Evolutionary conservation across 805 yeast species (phyloP).

Genomic region (Hermanozyma aechmeae): DNA sequence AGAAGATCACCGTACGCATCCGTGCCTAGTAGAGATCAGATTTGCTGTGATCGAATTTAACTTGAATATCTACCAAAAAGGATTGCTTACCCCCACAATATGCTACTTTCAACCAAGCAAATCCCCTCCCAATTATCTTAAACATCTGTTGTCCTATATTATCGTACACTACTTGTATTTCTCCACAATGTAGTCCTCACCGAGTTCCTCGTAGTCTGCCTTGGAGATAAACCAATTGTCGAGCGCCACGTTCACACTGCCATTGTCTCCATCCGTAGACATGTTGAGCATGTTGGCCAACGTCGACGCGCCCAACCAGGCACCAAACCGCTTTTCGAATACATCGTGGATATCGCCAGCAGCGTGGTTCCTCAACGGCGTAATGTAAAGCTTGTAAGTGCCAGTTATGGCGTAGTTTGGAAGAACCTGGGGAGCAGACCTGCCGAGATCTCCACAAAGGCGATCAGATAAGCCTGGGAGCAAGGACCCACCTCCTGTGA

Average conservation of each 20-base stretch:
- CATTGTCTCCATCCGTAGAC: constrained; percentile 13
- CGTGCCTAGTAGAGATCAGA: no score
- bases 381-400: constrained; percentile 11
- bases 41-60: no score
- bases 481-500: constrained; percentile 54
- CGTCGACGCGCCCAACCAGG: constrained; percentile 70
- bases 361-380: constrained; percentile 15
- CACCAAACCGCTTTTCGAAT: constrained; percentile 48
- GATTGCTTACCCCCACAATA: no score
- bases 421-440: constrained; percentile 32
- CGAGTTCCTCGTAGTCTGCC: constrained; percentile 58
- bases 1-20: no score
- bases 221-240: constrained; percentile 50
- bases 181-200: constrained; percentile 37
- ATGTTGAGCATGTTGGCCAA: constrained; percentile 50
- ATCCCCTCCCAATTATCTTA: no score
- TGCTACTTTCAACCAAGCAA: no score
- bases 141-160: no score
- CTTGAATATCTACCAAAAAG: no score
- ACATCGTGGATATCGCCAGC: constrained; percentile 21
- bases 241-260: constrained; percentile 26
- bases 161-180: constrained; percentile 31
- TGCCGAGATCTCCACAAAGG: constrained; percentile 44
- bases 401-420: constrained; percentile 34
- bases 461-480: constrained; percentile 49